Conservation (phyloP, 2,329 filamentous ascomycete species). For the Aspergillus neoniger region DNA sequence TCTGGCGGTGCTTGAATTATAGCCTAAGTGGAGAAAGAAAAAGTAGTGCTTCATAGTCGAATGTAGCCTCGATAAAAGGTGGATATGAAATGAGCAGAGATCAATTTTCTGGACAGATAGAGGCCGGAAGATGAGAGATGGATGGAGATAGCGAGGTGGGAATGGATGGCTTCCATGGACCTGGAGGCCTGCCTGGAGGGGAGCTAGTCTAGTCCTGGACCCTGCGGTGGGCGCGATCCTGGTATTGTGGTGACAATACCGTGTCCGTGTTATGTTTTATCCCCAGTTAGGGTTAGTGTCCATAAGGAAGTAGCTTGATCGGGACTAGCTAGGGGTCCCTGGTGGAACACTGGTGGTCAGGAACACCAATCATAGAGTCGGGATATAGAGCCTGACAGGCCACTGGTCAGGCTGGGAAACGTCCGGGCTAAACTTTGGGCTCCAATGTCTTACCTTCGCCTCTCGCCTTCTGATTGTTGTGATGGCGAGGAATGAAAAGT, state of each 20-base stretch:
- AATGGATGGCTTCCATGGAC: not conserved
- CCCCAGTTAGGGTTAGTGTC: not conserved
- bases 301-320: constrained; percentile 1
- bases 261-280: not conserved
- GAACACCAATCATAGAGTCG: constrained; percentile 21
- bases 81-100: not conserved
- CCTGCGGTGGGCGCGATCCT: constrained; percentile 8
- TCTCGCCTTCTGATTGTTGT: not conserved
- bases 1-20: not conserved
- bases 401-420: constrained; percentile 4
- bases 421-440: not conserved
- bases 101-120: not conserved
- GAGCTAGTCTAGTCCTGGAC: not conserved
- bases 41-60: not conserved
- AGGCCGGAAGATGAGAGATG: not conserved
- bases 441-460: not conserved
- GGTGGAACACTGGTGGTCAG: constrained; percentile 9
- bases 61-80: not conserved
- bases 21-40: not conserved
- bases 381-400: not conserved
- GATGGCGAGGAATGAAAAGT: not conserved
- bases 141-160: not conserved
- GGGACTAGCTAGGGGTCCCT: constrained; percentile 10
- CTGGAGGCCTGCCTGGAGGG: not conserved
- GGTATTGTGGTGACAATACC: not conserved